These are phyloP conservation scores for Schizophyllum amplum DNA, from an alignment of 1,284 basidiomycete species.

Conservation along the genomic window DNA sequence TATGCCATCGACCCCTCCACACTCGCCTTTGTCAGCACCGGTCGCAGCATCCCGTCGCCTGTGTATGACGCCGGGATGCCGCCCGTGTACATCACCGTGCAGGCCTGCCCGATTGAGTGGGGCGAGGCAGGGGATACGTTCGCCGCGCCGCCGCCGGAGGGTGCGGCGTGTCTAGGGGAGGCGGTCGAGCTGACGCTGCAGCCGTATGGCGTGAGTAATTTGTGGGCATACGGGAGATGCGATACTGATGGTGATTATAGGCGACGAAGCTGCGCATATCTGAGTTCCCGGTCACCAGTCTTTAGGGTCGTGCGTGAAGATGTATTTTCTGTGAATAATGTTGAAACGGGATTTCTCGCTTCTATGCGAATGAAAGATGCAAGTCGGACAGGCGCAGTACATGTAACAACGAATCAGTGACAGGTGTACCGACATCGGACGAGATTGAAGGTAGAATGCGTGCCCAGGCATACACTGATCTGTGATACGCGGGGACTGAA, in stretches of 20 bases:
- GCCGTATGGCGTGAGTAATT: slow-evolving; percentile 43
- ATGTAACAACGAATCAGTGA: too few relatives aligned
- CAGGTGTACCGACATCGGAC: too few relatives aligned
- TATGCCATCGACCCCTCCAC: slow-evolving; percentile 49
- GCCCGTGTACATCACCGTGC: slow-evolving; percentile 41
- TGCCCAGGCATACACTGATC: too few relatives aligned
- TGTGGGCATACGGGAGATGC: not conserved
- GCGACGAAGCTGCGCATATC: slow-evolving; percentile 47
- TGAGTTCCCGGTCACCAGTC: slow-evolving; percentile 36
- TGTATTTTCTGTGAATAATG: not conserved
- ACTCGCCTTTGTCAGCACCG: not conserved
- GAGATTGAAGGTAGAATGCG: too few relatives aligned
- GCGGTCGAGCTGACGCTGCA: slow-evolving; percentile 37
- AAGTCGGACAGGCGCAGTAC: too few relatives aligned
- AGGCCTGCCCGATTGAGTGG: slow-evolving; percentile 46
- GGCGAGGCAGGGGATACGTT: slow-evolving; percentile 40
- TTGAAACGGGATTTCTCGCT: not conserved
- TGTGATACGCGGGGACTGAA: too few relatives aligned
- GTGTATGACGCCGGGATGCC: slow-evolving; percentile 47
- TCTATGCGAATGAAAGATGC: too few relatives aligned
- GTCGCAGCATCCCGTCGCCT: slow-evolving; percentile 34
- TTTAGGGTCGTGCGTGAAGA: too few relatives aligned
- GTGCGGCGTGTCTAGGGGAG: slow-evolving; percentile 34
- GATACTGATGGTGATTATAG: too few relatives aligned
- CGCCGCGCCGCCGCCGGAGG: slow-evolving; percentile 39